Base-by-base conservation (phyloP, 2,329 filamentous ascomycete species). In the Endocalyx cinctus region DNA sequence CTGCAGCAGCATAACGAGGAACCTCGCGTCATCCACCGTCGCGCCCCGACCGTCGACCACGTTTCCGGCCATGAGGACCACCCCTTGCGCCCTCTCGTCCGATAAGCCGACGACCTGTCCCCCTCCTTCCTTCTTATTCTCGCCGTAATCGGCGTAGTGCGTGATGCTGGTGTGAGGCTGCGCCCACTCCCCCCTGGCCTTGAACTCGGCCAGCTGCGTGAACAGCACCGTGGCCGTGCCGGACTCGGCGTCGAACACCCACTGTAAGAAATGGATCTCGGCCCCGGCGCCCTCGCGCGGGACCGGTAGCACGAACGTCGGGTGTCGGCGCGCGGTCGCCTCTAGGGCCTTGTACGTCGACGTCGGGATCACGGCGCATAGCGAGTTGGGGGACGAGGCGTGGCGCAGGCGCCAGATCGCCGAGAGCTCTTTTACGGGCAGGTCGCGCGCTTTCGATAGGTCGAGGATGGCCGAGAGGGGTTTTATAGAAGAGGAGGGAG, bases 231-330 rank as follows among this genome's bases (percentile, higher is more conserved):
- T 87, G 38, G 75, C 77, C 4, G 79, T 82, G 39, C 72, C 64
- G 13, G 71, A 74, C 36, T 66, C 66, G 15, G 62, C 64, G 39
- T 94, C 89, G 62, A 95, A 96, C 0, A 84, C 85, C 87, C 94
- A 98, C 63, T 98, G 90, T 42, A 98, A 64, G 60, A 94, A 95
- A 63, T 98, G 92, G 28, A 98, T 88, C 61, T 97, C 92, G 29
- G 88, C 87, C 32, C 86, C 87, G 45, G 70, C 69, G 16, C 60
- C 65, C 29, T 65, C 63, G 60, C 75, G 85, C 45, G 85, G 85
- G 6, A 97, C 74, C 0, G 92, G 92, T 2, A 98, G 76, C 35
- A 98, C 82, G 64, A 98, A 98, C 49, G 88, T 82, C 11, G 92
- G 92, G 57, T 90, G 77, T 32, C 69, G 68, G 43, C 78, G 79